These are phyloP conservation scores for Brasenia schreberi DNA, from an alignment of 164 flowering plant species.

Conservation along the genomic window DNA sequence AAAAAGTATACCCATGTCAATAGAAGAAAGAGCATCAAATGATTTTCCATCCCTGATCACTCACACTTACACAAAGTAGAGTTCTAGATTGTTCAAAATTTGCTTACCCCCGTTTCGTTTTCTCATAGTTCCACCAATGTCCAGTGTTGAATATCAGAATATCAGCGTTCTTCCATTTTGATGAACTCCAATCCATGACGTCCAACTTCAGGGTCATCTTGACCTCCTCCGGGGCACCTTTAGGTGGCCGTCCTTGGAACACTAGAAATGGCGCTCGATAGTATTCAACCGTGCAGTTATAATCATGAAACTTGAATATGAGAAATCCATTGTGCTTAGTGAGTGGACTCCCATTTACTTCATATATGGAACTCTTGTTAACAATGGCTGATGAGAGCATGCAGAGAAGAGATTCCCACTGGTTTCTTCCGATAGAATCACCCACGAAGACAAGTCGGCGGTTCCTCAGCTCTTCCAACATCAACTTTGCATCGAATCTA, in stretches of 20 bases:
- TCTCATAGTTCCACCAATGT: slow-evolving; percentile 99
- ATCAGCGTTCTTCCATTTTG: slow-evolving; percentile 80
- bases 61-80: no score
- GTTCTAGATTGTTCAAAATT: no score
- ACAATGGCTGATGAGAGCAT: slow-evolving; percentile 72
- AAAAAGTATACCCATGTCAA: no score
- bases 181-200: slow-evolving; percentile 78
- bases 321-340: slow-evolving; percentile 93
- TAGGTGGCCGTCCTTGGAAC: slow-evolving; percentile 67
- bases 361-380: slow-evolving; percentile 58
- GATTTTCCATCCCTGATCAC: no score
- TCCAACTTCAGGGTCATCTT: slow-evolving; percentile 66
- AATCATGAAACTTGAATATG: slow-evolving; percentile 65
- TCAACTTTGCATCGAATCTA: slow-evolving; percentile 61
- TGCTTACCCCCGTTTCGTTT: slow-evolving; percentile 70
- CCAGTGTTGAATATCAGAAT: slow-evolving; percentile 77
- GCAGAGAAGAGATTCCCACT: slow-evolving; percentile 97
- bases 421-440: slow-evolving; percentile 98
- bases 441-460: slow-evolving; percentile 76
- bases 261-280: slow-evolving; percentile 90
- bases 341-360: slow-evolving; percentile 89
- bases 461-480: slow-evolving; percentile 75
- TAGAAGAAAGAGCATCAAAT: no score
- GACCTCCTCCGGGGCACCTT: slow-evolving; percentile 27
- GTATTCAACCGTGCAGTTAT: slow-evolving; percentile 90